Conservation (phyloP, 2,329 filamentous ascomycete species). For the Pyrenochaeta sp. region DNA sequence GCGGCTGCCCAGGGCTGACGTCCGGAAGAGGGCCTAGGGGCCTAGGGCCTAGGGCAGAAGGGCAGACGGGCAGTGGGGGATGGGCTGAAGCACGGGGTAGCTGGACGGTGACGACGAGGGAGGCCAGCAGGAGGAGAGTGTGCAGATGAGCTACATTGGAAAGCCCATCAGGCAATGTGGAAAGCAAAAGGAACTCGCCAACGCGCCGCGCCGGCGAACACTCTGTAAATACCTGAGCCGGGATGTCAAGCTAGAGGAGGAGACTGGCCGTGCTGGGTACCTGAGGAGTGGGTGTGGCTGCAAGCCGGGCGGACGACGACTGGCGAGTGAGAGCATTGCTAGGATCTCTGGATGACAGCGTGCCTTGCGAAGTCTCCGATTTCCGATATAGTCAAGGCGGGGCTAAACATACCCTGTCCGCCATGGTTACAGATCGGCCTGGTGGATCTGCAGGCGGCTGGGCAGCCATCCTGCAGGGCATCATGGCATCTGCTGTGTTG, state of each 20-base stretch:
- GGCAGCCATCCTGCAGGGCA: slow-evolving; percentile 47
- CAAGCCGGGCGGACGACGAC: slow-evolving; percentile 34
- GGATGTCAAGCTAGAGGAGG: slow-evolving; percentile 32
- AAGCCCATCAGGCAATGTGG: slow-evolving; percentile 32
- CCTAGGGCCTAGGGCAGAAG: slow-evolving; percentile 33
- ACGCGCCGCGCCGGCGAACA: slow-evolving; percentile 46
- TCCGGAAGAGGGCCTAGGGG: slow-evolving; percentile 37
- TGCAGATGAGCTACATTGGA: slow-evolving; percentile 41
- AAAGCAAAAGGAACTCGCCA: slow-evolving; percentile 40
- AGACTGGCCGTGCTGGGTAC: slow-evolving; percentile 40
- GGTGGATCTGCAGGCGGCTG: slow-evolving; percentile 45
- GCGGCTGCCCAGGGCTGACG: slow-evolving; percentile 31
- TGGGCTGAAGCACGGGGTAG: slow-evolving; percentile 29
- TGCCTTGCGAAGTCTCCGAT: slow-evolving; percentile 46
- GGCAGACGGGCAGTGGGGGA: no score
- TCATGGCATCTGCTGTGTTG: slow-evolving; percentile 23
- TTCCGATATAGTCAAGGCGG: slow-evolving; percentile 47
- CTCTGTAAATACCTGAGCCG: slow-evolving; percentile 37
- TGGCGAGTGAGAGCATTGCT: slow-evolving; percentile 33
- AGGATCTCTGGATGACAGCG: slow-evolving; percentile 32
- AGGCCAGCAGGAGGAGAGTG: slow-evolving; percentile 29
- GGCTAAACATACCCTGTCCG: slow-evolving; percentile 42
- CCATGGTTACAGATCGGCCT: slow-evolving; percentile 50
- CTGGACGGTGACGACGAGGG: slow-evolving; percentile 24
- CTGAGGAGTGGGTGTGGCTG: slow-evolving; percentile 47